These are phyloP conservation scores for Pelargonium australe DNA, from an alignment of 441 rosid species.

Conservation along the genomic window DNA sequence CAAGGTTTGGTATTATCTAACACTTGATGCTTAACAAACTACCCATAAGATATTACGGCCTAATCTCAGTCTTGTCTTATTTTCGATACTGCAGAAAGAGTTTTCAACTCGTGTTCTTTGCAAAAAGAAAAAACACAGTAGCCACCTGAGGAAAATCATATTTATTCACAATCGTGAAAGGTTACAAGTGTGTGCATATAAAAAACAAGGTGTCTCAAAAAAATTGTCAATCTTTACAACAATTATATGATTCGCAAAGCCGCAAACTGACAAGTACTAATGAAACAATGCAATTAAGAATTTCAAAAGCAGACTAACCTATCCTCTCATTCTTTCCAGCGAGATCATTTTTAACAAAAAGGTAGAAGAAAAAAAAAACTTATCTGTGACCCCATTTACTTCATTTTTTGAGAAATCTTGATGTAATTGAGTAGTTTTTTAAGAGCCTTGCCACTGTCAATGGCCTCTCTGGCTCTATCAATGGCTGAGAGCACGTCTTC, in stretches of 20 bases:
- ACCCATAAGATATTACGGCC: too few species aligned
- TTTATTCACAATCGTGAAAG: too few species aligned
- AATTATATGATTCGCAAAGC: too few species aligned
- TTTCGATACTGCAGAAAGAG: too few species aligned
- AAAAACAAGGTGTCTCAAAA: neutral
- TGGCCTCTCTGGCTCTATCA: conserved; percentile 87
- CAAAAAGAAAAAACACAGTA: too few species aligned
- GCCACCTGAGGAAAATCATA: too few species aligned
- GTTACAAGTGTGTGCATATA: neutral
- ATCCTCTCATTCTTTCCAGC: neutral
- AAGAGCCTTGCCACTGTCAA: conserved; percentile 82
- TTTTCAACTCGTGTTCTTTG: too few species aligned
- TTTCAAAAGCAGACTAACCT: conserved; percentile 1
- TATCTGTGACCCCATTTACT: conserved; percentile 21
- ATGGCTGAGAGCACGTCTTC: conserved; percentile 62
- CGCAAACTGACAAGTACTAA: too few species aligned
- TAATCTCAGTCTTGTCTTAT: too few species aligned
- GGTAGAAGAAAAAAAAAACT: neutral
- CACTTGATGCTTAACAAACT: too few species aligned
- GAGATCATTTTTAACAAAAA: neutral
- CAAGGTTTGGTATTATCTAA: too few species aligned
- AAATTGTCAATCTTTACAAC: too few species aligned
- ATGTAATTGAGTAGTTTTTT: conserved; percentile 66
- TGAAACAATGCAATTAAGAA: neutral
- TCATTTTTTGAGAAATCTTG: conserved; percentile 50